Conservation (phyloP, 2,329 filamentous ascomycete species). For the Cladosporium sp. region DNA sequence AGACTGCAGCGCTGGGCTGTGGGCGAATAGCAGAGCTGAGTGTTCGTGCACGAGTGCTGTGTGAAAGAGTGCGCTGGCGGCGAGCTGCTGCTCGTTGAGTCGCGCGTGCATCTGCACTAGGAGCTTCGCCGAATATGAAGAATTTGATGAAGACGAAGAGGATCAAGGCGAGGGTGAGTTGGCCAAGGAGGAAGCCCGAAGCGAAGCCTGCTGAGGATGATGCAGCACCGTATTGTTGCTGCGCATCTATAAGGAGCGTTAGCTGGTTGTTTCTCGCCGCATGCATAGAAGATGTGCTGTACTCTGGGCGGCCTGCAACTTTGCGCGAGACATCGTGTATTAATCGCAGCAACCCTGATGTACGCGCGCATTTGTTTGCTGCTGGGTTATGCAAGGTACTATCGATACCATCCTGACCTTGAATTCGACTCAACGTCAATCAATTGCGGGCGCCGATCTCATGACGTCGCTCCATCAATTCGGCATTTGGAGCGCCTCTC, state of each 20-base stretch:
- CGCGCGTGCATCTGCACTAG: constrained; percentile 75
- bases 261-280: not conserved
- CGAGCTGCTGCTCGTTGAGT: constrained; percentile 70
- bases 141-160: constrained; percentile 97
- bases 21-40: constrained; percentile 32
- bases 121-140: constrained; percentile 97
- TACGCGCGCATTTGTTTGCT: not conserved
- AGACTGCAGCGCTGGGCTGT: constrained; percentile 24
- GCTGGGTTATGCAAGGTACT: not conserved
- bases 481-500: not conserved
- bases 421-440: constrained; percentile 3
- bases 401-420: not conserved
- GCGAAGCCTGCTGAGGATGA: constrained; percentile 63
- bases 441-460: constrained; percentile 10
- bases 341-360: no score
- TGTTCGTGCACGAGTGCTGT: constrained; percentile 46
- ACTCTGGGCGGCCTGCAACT: constrained; percentile 30
- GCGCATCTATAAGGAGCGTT: constrained; percentile 14
- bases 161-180: constrained; percentile 85
- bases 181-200: constrained; percentile 86
- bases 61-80: constrained; percentile 67
- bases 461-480: constrained; percentile 8
- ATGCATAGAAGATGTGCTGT: not conserved
- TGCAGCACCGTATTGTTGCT: constrained; percentile 21
- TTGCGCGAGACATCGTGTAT: constrained; percentile 30